phyloP scores from a whole-genome alignment of 1,284 basidiomycete genomes.

The Cronartium quercuum region DNA sequence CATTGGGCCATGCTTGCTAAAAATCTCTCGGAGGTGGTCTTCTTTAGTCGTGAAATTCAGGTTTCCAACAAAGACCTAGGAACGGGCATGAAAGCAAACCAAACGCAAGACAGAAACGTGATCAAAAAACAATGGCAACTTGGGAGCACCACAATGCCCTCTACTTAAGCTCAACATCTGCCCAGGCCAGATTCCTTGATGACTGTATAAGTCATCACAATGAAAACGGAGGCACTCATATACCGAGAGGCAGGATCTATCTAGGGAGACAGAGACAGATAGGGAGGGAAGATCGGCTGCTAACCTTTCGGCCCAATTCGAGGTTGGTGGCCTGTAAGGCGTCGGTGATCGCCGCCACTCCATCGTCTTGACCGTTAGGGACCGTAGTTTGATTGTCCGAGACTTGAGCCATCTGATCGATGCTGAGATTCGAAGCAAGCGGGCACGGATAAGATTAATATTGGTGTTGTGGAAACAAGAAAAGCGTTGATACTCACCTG shows the following conservation, averaged over 20 bases:
- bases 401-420: background rate
- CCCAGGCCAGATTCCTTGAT: no score
- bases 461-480: background rate
- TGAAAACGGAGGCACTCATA: background rate
- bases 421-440: background rate
- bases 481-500: background rate
- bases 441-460: background rate
- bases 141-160: no score
- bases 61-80: constrained; percentile 29
- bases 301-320: constrained; percentile 44
- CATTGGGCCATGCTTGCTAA: constrained; percentile 23
- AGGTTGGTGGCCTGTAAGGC: constrained; percentile 42
- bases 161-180: no score
- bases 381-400: background rate
- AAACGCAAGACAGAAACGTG: background rate
- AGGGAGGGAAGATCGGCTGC: background rate
- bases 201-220: background rate
- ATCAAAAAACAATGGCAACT: background rate
- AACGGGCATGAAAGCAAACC: background rate
- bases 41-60: constrained; percentile 33
- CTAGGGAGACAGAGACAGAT: background rate
- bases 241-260: background rate
- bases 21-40: constrained; percentile 14
- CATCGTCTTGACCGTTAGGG: constrained; percentile 4
- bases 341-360: constrained; percentile 39